Evolutionary conservation across 768 basidiomycete species (phyloP), one percentile per base, ranked within the genome.

Genomic region (Dioszegia aurantiaca): DNA sequence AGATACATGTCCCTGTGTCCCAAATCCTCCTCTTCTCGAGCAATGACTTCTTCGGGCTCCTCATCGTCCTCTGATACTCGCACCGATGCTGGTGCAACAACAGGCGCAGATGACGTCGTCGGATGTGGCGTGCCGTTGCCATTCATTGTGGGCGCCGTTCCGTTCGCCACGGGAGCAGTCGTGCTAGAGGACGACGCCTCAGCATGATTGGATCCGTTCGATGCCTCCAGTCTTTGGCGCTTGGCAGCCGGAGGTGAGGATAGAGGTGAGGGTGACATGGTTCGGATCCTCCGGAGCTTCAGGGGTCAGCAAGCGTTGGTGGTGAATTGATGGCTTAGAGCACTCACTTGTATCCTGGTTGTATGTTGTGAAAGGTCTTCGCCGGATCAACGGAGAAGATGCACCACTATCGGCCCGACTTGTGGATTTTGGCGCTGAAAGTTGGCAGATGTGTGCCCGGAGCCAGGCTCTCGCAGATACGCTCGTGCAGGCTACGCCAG

Each of bases 1-100:
- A 97, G 85, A 77, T 95, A 95, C 68, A 95, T 81, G 77, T 97
- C 92, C 53, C 89, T 88, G 36, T 89, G 66, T 14, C 63, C 55
- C 24, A 66, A 40, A 27, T 76, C 73, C 56, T 74, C 69, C 55
- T 67, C 70, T 23, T 60, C 63, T 0, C 28, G 59, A 9, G 61
- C 59, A 27, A 55, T 39, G 2, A 62, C 65, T 44, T 70, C 60
- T 44, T 71, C 65, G 33, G 76, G 73, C 24, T 74, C 73, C 23
- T 75, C 75, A 43, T 75, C 77, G 6, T 68, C 40, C 9, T 5
- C 21, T n/a, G 40, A n/a, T 21, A 42, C 64, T 30, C 68, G 67
- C 14, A 84, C 87, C 0, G 82, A 82, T 5, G 74, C 51, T 83
- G 81, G 12, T 87, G 87, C 87, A 86, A 80, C 78, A 46, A 81